These are phyloP conservation scores for Actinidia arguta DNA, from an alignment of 179 eudicot genomes.

Conservation along the genomic window DNA sequence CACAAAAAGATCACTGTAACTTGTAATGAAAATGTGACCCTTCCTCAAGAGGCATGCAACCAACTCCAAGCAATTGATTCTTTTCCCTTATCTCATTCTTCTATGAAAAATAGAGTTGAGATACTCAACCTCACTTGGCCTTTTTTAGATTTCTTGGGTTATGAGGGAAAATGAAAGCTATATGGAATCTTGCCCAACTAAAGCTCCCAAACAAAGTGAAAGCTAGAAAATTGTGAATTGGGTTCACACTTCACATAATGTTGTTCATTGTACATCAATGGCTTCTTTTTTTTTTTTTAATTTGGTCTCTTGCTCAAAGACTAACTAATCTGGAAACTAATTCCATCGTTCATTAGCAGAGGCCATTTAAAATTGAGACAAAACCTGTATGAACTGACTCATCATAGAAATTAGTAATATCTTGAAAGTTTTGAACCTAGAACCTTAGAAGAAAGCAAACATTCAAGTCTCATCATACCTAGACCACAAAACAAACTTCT, in stretches of 20 bases:
- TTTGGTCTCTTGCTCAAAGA: too few relatives aligned
- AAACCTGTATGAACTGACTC: too few relatives aligned
- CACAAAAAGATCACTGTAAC: too few relatives aligned
- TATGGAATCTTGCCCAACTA: constrained; percentile 15
- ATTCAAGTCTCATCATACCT: too few relatives aligned
- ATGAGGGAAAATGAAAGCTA: not conserved
- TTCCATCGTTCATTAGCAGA: too few relatives aligned
- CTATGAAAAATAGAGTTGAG: not conserved
- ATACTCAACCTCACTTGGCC: not conserved
- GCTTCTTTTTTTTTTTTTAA: not conserved
- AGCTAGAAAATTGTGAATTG: not conserved
- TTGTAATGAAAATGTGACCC: not conserved
- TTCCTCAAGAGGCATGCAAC: not conserved
- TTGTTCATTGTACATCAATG: not conserved
- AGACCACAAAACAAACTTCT: too few relatives aligned
- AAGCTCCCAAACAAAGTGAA: not conserved
- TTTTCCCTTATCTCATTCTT: not conserved
- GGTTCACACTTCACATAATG: not conserved
- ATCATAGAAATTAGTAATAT: too few relatives aligned
- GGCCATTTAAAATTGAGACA: too few relatives aligned
- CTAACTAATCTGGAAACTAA: too few relatives aligned
- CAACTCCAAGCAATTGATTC: constrained; percentile 3
- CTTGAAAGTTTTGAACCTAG: too few relatives aligned
- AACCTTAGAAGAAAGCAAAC: too few relatives aligned
- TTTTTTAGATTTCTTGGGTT: not conserved